Evolutionary conservation across 345 rosid genomes (phyloP).

Genomic region (Pugionium dolabratum): DNA sequence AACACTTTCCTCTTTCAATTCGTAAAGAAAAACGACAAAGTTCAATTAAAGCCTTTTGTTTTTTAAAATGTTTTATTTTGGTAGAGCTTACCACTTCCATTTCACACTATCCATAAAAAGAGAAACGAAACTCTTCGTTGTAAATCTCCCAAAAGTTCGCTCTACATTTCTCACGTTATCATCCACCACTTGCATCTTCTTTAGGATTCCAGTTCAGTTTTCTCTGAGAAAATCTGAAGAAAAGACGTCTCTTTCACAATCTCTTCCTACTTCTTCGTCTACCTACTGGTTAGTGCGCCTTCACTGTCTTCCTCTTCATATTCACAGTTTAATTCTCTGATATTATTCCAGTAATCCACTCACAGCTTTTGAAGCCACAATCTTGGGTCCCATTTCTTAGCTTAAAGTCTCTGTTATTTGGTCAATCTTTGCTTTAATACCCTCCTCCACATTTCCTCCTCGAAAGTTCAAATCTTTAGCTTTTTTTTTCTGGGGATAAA

Average conservation of each 20-base stretch:
- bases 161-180: conserved; percentile 15
- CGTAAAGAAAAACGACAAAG: conserved; percentile 33
- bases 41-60: conserved; percentile 23
- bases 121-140: background rate
- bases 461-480: conserved; percentile 8
- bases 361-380: conserved; percentile 16
- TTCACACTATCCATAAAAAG: conserved; percentile 26
- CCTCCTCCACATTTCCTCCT: conserved; percentile 26
- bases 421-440: conserved; percentile 29
- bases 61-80: conserved; percentile 4
- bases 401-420: conserved; percentile 35
- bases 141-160: background rate
- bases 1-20: conserved; percentile 11
- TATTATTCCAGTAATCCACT: conserved; percentile 3
- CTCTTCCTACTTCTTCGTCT: conserved; percentile 5
- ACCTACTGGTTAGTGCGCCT: conserved; percentile 38
- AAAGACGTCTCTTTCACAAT: conserved; percentile 15
- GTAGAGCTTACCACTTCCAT: conserved; percentile 19
- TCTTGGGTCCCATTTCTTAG: conserved; percentile 37
- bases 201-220: background rate
- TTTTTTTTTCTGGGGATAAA: conserved; percentile 22
- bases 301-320: conserved; percentile 39
- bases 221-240: background rate
- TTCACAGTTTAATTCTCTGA: conserved; percentile 14
- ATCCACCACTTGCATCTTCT: conserved; percentile 2